Conservation (phyloP, 441 rosid species). For the Geranium incanum region DNA sequence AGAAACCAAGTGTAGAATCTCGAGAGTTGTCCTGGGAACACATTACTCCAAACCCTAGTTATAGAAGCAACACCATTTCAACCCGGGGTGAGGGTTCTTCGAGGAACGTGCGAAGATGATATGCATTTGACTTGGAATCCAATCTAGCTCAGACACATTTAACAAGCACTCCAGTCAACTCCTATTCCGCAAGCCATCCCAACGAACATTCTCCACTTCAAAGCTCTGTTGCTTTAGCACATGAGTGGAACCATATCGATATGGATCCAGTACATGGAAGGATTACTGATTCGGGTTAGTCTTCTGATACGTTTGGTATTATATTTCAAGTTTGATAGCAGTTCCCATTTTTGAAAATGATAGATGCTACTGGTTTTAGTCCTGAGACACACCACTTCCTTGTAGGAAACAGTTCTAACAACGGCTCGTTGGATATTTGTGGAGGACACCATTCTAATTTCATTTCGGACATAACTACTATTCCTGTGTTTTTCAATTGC, state of each 20-base stretch:
- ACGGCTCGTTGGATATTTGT: slow-evolving; percentile 37
- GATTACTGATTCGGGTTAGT: slow-evolving; percentile 38
- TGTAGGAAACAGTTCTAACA: slow-evolving; percentile 33
- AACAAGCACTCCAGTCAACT: slow-evolving; percentile 34
- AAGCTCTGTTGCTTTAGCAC: slow-evolving; percentile 33
- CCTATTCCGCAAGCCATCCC: slow-evolving; percentile 39
- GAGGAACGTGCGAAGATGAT: slow-evolving; percentile 78
- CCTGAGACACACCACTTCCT: slow-evolving; percentile 41
- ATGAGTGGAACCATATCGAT: slow-evolving; percentile 56
- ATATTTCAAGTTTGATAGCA: slow-evolving; percentile 11
- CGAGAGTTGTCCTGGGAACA: slow-evolving; percentile 49
- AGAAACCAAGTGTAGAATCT: slow-evolving; percentile 44
- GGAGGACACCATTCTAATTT: no score
- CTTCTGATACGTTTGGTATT: slow-evolving; percentile 2
- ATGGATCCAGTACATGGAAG: slow-evolving; percentile 48
- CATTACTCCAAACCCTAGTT: slow-evolving; percentile 31
- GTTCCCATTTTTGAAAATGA: slow-evolving; percentile 21
- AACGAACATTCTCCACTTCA: slow-evolving; percentile 50
- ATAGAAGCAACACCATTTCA: slow-evolving; percentile 42
- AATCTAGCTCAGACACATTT: slow-evolving; percentile 40
- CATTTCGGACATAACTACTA: no score
- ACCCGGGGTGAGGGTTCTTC: slow-evolving; percentile 56
- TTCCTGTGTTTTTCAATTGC: no score
- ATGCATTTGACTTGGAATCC: slow-evolving; percentile 54
- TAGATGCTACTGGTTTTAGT: slow-evolving; percentile 51